Conservation (phyloP, 1,139 yeast genomes). For the Maudiozyma humilis region DNA sequence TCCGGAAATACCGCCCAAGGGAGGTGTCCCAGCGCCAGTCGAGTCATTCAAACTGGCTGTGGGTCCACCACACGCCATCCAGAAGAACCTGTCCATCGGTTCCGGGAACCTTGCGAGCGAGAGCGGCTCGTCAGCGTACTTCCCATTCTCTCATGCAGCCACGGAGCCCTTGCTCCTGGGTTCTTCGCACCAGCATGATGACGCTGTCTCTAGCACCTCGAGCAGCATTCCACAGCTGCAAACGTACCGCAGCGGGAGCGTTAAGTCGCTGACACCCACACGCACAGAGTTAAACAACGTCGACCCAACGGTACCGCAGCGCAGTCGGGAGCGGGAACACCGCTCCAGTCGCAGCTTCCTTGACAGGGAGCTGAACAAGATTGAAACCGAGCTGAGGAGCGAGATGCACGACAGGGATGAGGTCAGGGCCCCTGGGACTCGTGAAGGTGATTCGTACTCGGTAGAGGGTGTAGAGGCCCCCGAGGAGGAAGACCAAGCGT, state of each 20-base stretch:
- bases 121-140: slow-evolving; percentile 26
- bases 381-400: not conserved
- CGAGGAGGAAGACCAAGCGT: slow-evolving; percentile 10
- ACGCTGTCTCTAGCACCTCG: slow-evolving; percentile 1
- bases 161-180: not conserved
- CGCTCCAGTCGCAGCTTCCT: slow-evolving; percentile 19
- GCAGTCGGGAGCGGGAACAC: slow-evolving; percentile 27
- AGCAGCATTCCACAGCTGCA: slow-evolving; percentile 7
- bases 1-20: slow-evolving; percentile 4
- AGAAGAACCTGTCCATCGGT: slow-evolving; percentile 18
- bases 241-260: not conserved
- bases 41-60: slow-evolving; percentile 1
- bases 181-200: too few relatives aligned
- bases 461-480: not conserved
- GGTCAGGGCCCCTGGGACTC: not conserved
- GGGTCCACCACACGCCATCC: not conserved
- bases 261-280: slow-evolving; percentile 14
- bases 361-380: slow-evolving; percentile 15
- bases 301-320: slow-evolving; percentile 29
- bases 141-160: slow-evolving; percentile 4
- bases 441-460: slow-evolving; percentile 3
- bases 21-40: not conserved
- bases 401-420: slow-evolving; percentile 1
- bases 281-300: slow-evolving; percentile 20
- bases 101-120: slow-evolving; percentile 29